Evolutionary conservation across 140 eudicot genomes (phyloP).

Genomic region (Flaveria floridana): DNA sequence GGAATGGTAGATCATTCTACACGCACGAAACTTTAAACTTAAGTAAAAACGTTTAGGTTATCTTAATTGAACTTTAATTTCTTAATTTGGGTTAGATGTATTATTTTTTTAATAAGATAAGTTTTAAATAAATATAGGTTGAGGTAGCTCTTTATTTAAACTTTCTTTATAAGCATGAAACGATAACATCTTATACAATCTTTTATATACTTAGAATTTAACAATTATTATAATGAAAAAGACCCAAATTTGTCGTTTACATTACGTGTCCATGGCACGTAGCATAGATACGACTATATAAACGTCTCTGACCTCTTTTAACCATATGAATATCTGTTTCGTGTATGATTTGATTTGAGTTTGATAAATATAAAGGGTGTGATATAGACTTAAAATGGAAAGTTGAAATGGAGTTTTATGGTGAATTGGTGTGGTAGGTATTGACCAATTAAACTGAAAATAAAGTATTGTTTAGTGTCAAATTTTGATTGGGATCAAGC

Average conservation of each 20-base stretch:
- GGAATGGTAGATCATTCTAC: not conserved
- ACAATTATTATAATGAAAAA: not conserved
- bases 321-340: constrained; percentile 29
- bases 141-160: not conserved
- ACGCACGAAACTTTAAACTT: not conserved
- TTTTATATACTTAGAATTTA: not conserved
- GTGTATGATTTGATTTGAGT: constrained; percentile 34
- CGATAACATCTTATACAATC: not conserved
- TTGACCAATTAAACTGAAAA: constrained; percentile 29
- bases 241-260: not conserved
- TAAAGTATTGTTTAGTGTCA: constrained; percentile 23
- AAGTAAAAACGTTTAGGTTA: not conserved
- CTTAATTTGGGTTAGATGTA: not conserved
- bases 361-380: not conserved
- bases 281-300: constrained; percentile 2
- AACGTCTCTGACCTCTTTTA: constrained; percentile 30
- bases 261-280: constrained; percentile 5
- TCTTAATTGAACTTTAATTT: not conserved
- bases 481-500: constrained; percentile 14
- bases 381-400: constrained; percentile 28
- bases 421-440: constrained; percentile 39
- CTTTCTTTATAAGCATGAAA: not conserved
- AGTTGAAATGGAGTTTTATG: constrained; percentile 26
- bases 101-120: no score
- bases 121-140: not conserved